Percentiles rank a stretch among this genome's conserved stretches.
phyloP scores from a whole-genome alignment of 805 yeast species.

The Saturnispora quitensis region DNA sequence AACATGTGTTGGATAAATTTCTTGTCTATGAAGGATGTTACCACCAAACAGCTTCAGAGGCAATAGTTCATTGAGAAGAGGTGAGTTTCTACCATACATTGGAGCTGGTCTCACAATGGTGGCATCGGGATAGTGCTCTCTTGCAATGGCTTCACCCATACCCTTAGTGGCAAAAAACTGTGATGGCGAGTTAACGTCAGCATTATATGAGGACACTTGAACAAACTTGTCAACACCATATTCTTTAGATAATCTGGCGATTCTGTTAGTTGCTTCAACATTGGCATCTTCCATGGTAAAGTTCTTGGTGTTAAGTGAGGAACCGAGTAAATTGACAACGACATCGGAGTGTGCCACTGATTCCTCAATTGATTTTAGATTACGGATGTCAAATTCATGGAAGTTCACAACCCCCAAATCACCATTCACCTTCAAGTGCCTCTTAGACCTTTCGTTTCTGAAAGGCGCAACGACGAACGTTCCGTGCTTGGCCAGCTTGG shows the following conservation, averaged over 20 bases:
- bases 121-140: slow-evolving; percentile 58
- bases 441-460: slow-evolving; percentile 68
- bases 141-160: slow-evolving; percentile 62
- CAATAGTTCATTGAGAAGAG: slow-evolving; percentile 51
- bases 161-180: slow-evolving; percentile 75
- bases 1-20: slow-evolving; percentile 67
- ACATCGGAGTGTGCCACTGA: slow-evolving; percentile 74
- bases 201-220: slow-evolving; percentile 75
- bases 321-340: slow-evolving; percentile 72
- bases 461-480: slow-evolving; percentile 69
- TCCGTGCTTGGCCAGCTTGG: slow-evolving; percentile 76
- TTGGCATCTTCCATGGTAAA: slow-evolving; percentile 78
- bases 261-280: slow-evolving; percentile 68
- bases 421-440: slow-evolving; percentile 75
- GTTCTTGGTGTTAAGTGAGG: slow-evolving; percentile 68
- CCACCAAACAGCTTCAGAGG: slow-evolving; percentile 50
- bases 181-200: slow-evolving; percentile 57
- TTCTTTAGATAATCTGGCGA: slow-evolving; percentile 62
- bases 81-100: slow-evolving; percentile 67
- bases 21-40: slow-evolving; percentile 57
- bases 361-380: slow-evolving; percentile 64
- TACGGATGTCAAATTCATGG: slow-evolving; percentile 75
- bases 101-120: slow-evolving; percentile 84
- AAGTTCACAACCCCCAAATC: slow-evolving; percentile 83
- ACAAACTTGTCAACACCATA: slow-evolving; percentile 64